Percentiles rank a stretch among this genome's conserved stretches.
phyloP scores from a whole-genome alignment of 225 moss, liverwort and hornwort species.

The Pseudisothecium myosuroides region DNA sequence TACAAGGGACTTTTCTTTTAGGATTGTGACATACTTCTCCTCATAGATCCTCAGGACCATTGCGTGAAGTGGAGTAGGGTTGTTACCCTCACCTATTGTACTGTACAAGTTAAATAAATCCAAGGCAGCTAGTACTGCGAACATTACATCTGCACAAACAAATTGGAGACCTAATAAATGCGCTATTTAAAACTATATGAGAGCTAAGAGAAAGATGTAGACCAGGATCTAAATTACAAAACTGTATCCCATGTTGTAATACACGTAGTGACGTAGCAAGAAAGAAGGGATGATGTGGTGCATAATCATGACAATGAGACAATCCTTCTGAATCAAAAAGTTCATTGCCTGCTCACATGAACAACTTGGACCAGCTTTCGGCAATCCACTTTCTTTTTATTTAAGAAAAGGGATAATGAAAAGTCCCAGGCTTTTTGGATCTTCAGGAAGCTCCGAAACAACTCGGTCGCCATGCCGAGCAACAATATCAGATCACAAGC shows the following conservation, averaged over 20 bases:
- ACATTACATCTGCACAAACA: not conserved
- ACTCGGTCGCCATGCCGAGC: not conserved
- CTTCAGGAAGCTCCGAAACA: not conserved
- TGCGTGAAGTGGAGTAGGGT: not conserved
- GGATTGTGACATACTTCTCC: not conserved
- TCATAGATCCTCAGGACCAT: not conserved
- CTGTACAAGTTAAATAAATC: not conserved
- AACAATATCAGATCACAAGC: not conserved
- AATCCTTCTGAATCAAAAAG: not conserved
- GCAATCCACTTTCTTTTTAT: not conserved
- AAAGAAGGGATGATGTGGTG: not conserved
- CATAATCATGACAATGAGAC: not conserved
- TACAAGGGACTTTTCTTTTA: not conserved
- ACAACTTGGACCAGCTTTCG: not conserved
- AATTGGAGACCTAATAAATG: not conserved
- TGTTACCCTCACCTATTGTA: not conserved
- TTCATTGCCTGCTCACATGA: not conserved
- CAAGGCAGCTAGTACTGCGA: not conserved
- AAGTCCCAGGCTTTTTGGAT: not conserved
- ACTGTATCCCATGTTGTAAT: not conserved
- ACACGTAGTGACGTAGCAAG: not conserved
- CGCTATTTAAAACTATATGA: not conserved
- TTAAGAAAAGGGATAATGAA: not conserved
- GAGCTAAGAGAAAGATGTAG: not conserved
- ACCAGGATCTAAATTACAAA: not conserved